Evolutionary conservation across 1,139 yeast species (phyloP).

Genomic region (Waltiozyma sp.): DNA sequence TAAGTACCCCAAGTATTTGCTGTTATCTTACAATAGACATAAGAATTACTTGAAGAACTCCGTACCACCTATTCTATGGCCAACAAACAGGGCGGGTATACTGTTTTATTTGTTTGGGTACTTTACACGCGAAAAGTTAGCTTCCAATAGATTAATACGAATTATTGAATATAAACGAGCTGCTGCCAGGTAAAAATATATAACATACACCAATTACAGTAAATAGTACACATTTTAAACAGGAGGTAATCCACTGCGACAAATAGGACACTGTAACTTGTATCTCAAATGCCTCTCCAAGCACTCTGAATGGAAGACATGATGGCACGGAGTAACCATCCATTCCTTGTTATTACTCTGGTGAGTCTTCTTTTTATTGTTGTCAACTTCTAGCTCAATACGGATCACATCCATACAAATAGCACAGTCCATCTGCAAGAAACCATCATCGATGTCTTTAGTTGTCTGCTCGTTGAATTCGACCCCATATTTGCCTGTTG

Average conservation of each 20-base stretch:
- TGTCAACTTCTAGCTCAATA: conserved; percentile 38
- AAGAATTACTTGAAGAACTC: too few species aligned
- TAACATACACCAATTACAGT: too few species aligned
- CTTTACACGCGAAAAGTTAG: too few species aligned
- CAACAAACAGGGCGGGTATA: too few species aligned
- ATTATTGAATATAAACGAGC: too few species aligned
- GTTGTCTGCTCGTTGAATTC: conserved; percentile 11
- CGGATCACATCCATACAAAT: conserved; percentile 78
- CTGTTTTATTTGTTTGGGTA: too few species aligned
- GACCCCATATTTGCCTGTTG: conserved; percentile 35
- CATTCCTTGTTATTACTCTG: conserved; percentile 33
- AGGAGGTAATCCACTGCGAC: conserved; percentile 81
- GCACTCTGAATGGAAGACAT: conserved; percentile 80
- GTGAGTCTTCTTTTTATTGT: conserved; percentile 21
- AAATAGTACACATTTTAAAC: conserved; percentile 20
- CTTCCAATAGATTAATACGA: too few species aligned
- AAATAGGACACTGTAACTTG: conserved; percentile 87
- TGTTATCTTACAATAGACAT: too few species aligned
- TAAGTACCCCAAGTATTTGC: too few species aligned
- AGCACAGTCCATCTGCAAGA: conserved; percentile 56
- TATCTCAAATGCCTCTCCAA: conserved; percentile 90
- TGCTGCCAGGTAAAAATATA: too few species aligned
- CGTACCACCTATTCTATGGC: too few species aligned
- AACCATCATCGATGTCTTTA: conserved; percentile 12
- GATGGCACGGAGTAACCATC: conserved; percentile 91